Evolutionary conservation across 2,329 filamentous ascomycete species (phyloP), one percentile per base, ranked within the genome.

Genomic region (Fusarium foetens): DNA sequence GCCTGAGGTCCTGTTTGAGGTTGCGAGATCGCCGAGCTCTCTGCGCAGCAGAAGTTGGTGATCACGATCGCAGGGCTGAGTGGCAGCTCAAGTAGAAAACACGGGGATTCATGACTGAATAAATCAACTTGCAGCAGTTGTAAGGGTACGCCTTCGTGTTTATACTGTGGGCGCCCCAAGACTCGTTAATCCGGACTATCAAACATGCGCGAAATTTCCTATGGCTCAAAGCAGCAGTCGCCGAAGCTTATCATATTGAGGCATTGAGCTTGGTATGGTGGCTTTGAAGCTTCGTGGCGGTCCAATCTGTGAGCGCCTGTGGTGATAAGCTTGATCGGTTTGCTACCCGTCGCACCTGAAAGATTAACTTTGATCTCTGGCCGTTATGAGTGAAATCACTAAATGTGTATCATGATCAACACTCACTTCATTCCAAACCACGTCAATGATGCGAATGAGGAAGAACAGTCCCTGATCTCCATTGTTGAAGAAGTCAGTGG

Each of bases 401-500:
- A 12, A 39, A 31, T 21, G 25, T 17, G 33, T 35, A 49, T 58
- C 52, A 23, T 29, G 19, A 46, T 36, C 9, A 39, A 14, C 38
- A 21, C 16, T 36, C 9, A 1, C 10, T 41, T 2, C 66, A 68
- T 68, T 68, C 51, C 58, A 48, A 27, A 6, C 16, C 27, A n/a
- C 11, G 27, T 64, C 41, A 25, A 48, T 58, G 31, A 68, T 63
- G 63, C 42, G 16, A 25, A 49, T 16, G 21, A 58, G 1, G 3
- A 41, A 41, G 41, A 16, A 46, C 2, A 39, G 45, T 52, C 25
- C n/a, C 41, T 48, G 27, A 55, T 69, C 35, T 31, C 55, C 45
- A 45, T n/a, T 65, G 12, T 41, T 70, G 31, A 65, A 66, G 36
- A 65, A 66, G 53, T 68, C 55, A 70, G 39, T 23, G 43, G 60